phyloP scores from a whole-genome alignment of 768 basidiomycete species.

The Collybia mongolica region DNA sequence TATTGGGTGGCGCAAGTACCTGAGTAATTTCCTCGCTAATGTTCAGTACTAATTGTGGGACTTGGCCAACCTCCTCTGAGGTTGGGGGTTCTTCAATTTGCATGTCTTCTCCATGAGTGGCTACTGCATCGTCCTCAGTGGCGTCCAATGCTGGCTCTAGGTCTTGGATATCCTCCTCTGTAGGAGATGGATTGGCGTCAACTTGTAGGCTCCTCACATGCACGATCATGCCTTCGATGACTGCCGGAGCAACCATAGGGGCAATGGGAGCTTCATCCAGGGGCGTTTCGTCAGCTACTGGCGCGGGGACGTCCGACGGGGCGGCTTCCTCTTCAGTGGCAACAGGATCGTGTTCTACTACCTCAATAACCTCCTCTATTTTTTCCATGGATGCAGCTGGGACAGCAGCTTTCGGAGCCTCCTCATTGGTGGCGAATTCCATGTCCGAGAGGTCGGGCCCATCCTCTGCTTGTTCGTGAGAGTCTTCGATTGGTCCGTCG shows the following conservation, averaged over 20 bases:
- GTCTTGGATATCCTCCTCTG: too few relatives aligned
- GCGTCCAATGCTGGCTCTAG: background rate
- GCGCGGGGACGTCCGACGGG: background rate
- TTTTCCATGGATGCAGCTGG: too few relatives aligned
- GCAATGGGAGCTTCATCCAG: background rate
- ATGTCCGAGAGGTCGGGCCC: conserved; percentile 10
- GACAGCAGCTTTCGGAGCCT: background rate
- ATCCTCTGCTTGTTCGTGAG: background rate
- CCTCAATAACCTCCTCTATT: background rate
- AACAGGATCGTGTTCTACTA: background rate
- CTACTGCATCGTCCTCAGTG: background rate
- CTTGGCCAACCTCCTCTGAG: background rate
- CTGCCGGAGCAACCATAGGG: too few relatives aligned
- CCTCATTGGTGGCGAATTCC: conserved; percentile 12
- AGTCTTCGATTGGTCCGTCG: background rate
- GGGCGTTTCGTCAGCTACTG: background rate
- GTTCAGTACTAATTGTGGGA: conserved; percentile 9
- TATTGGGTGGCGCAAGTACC: conserved; percentile 3
- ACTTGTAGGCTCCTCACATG: too few relatives aligned
- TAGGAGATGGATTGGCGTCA: too few relatives aligned
- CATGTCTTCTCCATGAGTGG: background rate
- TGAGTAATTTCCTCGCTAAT: conserved; percentile 4
- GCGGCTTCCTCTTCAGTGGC: background rate
- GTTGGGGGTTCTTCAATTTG: background rate
- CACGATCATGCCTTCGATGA: too few relatives aligned